These are phyloP conservation scores for Cryptococcus sp. DNA, from an alignment of 1,284 basidiomycete genomes.

Conservation along the genomic window DNA sequence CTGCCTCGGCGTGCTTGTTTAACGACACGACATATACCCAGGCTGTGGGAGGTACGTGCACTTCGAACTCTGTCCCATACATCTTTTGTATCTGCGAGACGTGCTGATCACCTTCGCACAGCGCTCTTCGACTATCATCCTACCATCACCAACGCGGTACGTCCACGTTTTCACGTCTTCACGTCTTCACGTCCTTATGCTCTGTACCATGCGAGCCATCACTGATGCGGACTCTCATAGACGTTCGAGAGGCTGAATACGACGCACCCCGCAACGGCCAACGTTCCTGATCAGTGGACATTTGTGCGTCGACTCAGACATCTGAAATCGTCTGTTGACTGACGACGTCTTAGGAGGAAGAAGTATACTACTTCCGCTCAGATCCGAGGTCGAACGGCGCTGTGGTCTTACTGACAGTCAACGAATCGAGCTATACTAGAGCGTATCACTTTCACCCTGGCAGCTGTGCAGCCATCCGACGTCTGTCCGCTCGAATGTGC, in stretches of 20 bases:
- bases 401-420: conserved; percentile 65
- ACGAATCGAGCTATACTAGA: conserved; percentile 69
- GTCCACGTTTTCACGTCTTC: too few relatives aligned
- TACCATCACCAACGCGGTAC: conserved; percentile 50
- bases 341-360: conserved; percentile 40
- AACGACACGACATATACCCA: conserved; percentile 66
- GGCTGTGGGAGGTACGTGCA: conserved; percentile 55
- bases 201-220: too few relatives aligned
- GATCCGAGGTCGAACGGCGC: conserved; percentile 71
- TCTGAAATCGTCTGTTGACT: too few relatives aligned
- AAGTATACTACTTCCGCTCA: conserved; percentile 71
- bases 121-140: conserved; percentile 78
- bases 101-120: conserved; percentile 6
- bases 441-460: conserved; percentile 19
- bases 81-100: background rate
- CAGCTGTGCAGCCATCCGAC: too few relatives aligned
- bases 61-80: background rate
- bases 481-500: too few relatives aligned
- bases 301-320: conserved; percentile 38
- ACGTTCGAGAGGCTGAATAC: conserved; percentile 65
- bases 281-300: conserved; percentile 66
- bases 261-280: conserved; percentile 67
- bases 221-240: conserved; percentile 47
- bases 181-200: background rate
- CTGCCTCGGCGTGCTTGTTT: conserved; percentile 67